Conservation (phyloP, 1,284 basidiomycete genomes). For the Pseudozyma thailandica region DNA sequence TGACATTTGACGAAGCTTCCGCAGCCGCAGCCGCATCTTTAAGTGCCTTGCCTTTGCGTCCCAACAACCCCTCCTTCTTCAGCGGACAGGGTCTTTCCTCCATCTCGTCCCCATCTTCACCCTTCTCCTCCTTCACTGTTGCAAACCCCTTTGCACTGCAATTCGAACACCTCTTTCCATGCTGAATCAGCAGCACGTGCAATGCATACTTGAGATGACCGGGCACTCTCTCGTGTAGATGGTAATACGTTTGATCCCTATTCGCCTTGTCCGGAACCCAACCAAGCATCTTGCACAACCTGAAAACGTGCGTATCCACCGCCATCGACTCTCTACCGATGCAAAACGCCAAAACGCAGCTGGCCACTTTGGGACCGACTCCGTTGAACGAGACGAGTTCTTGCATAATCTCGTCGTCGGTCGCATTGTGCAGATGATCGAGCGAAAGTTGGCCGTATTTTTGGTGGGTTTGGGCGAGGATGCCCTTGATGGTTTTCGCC, state of each 20-base stretch:
- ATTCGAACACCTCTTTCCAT: conserved; percentile 70
- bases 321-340: conserved; percentile 79
- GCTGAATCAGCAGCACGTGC: conserved; percentile 78
- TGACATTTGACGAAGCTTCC: not conserved
- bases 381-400: conserved; percentile 70
- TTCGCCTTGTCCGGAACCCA: conserved; percentile 77
- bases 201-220: conserved; percentile 77
- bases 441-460: conserved; percentile 65
- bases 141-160: conserved; percentile 66
- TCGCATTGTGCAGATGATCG: conserved; percentile 68
- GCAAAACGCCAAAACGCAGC: conserved; percentile 81
- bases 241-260: conserved; percentile 77
- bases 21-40: conserved; percentile 33
- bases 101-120: conserved; percentile 10
- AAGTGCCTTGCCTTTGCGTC: conserved; percentile 46
- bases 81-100: conserved; percentile 40
- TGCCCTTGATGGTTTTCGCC: conserved; percentile 73
- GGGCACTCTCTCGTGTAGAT: conserved; percentile 76
- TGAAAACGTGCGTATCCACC: conserved; percentile 76
- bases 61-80: conserved; percentile 39
- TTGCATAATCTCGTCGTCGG: conserved; percentile 76
- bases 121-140: conserved; percentile 58
- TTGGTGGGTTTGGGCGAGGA: conserved; percentile 41
- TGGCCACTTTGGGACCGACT: conserved; percentile 82
- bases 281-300: conserved; percentile 75